Evolutionary conservation across 2,329 filamentous ascomycete genomes (phyloP).

Genomic region (Fonsecaea pugnacius): DNA sequence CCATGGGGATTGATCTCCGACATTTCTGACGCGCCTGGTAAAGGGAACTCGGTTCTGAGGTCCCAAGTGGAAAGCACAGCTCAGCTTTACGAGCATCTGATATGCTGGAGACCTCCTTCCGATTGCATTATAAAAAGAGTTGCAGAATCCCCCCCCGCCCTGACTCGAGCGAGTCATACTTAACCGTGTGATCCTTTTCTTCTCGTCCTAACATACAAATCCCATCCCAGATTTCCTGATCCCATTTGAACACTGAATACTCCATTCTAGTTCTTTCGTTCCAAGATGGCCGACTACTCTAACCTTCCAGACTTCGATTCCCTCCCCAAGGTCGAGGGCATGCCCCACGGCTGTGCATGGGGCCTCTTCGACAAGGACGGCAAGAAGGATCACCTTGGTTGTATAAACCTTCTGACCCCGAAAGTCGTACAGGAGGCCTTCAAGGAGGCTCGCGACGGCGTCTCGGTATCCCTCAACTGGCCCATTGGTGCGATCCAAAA

Average conservation of each 20-base stretch:
- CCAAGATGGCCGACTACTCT: conserved; percentile 32
- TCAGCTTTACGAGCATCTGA: not conserved
- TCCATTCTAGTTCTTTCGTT: not conserved
- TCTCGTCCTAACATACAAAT: not conserved
- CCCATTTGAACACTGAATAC: not conserved
- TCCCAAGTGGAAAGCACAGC: not conserved
- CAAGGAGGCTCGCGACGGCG: conserved; percentile 62
- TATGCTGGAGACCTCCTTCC: not conserved
- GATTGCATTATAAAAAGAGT: not conserved
- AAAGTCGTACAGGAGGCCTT: conserved; percentile 57
- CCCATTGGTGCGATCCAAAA: conserved; percentile 46
- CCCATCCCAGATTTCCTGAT: too few relatives aligned
- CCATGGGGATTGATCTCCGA: not conserved
- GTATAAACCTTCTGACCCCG: conserved; percentile 64
- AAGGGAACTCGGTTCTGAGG: not conserved
- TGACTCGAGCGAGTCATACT: not conserved
- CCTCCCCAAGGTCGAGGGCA: conserved; percentile 57
- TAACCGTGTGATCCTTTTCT: not conserved
- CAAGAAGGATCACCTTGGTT: conserved; percentile 61
- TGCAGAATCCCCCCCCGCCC: not conserved
- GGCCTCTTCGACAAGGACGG: conserved; percentile 60
- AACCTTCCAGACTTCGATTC: conserved; percentile 49
- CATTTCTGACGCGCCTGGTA: not conserved
- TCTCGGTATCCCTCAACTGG: conserved; percentile 59
- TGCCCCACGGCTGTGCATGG: conserved; percentile 56